These are phyloP conservation scores for Penicillium argentinense DNA, from an alignment of 495 filamentous ascomycete species.

Conservation along the genomic window DNA sequence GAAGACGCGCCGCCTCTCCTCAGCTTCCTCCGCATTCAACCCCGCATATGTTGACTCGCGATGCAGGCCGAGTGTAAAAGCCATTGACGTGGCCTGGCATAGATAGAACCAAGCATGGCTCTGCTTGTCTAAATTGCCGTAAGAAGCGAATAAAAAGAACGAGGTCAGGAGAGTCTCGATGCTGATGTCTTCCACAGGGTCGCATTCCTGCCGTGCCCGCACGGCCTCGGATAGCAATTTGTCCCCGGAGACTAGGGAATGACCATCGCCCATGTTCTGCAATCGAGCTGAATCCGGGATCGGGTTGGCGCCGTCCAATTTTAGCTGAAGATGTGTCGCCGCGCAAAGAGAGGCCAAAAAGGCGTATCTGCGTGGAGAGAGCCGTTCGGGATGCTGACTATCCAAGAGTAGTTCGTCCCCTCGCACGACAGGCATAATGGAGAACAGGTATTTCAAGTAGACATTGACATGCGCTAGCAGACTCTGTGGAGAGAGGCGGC, in stretches of 20 bases:
- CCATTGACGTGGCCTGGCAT: conserved; percentile 60
- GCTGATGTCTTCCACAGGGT: conserved; percentile 62
- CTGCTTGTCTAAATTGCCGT: conserved; percentile 62
- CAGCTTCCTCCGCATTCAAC: conserved; percentile 44
- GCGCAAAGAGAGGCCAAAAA: conserved; percentile 76
- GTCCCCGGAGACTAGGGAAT: conserved; percentile 39
- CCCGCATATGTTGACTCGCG: conserved; percentile 53
- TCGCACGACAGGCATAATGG: conserved; percentile 78
- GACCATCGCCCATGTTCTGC: conserved; percentile 52
- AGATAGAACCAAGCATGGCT: conserved; percentile 62
- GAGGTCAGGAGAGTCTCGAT: conserved; percentile 72
- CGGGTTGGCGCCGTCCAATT: conserved; percentile 52
- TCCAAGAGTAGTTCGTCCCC: conserved; percentile 65
- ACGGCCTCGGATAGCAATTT: conserved; percentile 72
- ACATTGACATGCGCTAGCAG: conserved; percentile 46
- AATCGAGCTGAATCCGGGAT: conserved; percentile 53
- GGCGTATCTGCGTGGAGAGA: conserved; percentile 73
- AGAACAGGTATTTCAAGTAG: conserved; percentile 65
- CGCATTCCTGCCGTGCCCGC: conserved; percentile 70
- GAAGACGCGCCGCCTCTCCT: conserved; percentile 58
- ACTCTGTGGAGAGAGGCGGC: conserved; percentile 35
- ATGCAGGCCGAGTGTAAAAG: conserved; percentile 59
- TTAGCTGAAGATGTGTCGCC: conserved; percentile 81
- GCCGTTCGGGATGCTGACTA: conserved; percentile 54
- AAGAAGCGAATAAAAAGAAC: conserved; percentile 76